Base-by-base conservation (phyloP, 2,329 filamentous ascomycete genomes). In the Macrophomina tecta region DNA sequence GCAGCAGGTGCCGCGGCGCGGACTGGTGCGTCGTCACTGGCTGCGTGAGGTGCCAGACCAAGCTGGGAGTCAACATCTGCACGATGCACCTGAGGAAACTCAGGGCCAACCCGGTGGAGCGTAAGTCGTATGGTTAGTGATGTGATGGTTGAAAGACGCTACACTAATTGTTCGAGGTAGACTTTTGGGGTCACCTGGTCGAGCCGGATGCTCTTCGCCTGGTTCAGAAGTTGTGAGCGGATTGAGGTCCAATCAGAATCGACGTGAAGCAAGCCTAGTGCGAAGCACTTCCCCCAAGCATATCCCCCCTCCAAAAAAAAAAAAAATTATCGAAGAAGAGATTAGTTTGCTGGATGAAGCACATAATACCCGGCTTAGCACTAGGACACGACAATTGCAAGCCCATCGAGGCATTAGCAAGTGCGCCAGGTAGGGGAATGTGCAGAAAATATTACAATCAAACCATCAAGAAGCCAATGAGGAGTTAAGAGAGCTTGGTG, bases 61-160 rank as follows among this genome's bases (percentile, higher is more conserved):
- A n/a, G 18, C 28, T 56, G 40, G 63, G 63, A 4, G 52, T 55
- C 12, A 65, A 65, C 18, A n/a, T 65, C 18, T 65, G 63, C 58
- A 49, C 58, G n/a, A 30, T 45, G 5, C 58, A 62, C 14, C 45
- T 62, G 3, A 62, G 58, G 32, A 45, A 62, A 18, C 45, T 62
- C 11, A 49, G 45, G 58, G 58, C 58, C 11, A 62, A 11, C 11
- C 30, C n/a, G 7, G 18, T 5, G 42, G 9, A 32, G 28, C 16
- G 58, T 62, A 40, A 62, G 58, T 62, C 8, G 36, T 16, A 4
- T 16, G 8, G 30, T 14, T 12, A 4, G 32, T 32, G 32, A 9
- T 23, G 6, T 8, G 11, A 30, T 16, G 8, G 14, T 38, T 48
- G 58, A 38, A 7, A 46, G 30, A 14, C 12, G 32, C 34, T 62